phyloP scores from a whole-genome alignment of 2,329 filamentous ascomycete genomes.

The Triangularia verruculosa region DNA sequence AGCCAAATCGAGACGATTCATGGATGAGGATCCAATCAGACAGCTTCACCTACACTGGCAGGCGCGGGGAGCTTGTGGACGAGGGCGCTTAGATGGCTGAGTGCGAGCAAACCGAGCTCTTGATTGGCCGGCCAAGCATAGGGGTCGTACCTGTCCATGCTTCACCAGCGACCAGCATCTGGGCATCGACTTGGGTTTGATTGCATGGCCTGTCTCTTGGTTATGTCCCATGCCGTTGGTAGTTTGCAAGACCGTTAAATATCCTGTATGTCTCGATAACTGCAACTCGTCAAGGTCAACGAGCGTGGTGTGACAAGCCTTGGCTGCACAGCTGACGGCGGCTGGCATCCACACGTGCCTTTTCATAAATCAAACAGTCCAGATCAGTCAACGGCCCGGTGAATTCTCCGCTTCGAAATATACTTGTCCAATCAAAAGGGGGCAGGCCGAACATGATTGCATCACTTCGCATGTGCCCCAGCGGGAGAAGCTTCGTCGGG shows the following conservation, averaged over 20 bases:
- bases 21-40: slow-evolving; percentile 16
- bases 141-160: slow-evolving; percentile 1
- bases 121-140: slow-evolving; percentile 26
- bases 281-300: no score
- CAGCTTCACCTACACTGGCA: slow-evolving; percentile 11
- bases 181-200: neutral
- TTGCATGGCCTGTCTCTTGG: neutral
- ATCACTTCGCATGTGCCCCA: slow-evolving; percentile 19
- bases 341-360: neutral
- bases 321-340: neutral
- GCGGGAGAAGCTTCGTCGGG: slow-evolving; percentile 10
- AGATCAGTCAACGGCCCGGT: neutral
- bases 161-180: neutral
- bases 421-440: slow-evolving; percentile 6
- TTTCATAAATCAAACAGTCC: neutral
- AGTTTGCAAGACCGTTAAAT: neutral
- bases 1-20: slow-evolving; percentile 20
- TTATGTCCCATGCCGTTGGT: neutral
- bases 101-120: slow-evolving; percentile 4
- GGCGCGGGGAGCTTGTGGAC: slow-evolving; percentile 19
- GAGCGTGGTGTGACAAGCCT: neutral
- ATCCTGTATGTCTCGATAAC: neutral
- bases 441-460: slow-evolving; percentile 17
- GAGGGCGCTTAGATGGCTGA: slow-evolving; percentile 26
- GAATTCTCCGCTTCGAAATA: neutral